Evolutionary conservation across 2,329 filamentous ascomycete genomes (phyloP).

Genomic region (Trichoderma pleuroti): DNA sequence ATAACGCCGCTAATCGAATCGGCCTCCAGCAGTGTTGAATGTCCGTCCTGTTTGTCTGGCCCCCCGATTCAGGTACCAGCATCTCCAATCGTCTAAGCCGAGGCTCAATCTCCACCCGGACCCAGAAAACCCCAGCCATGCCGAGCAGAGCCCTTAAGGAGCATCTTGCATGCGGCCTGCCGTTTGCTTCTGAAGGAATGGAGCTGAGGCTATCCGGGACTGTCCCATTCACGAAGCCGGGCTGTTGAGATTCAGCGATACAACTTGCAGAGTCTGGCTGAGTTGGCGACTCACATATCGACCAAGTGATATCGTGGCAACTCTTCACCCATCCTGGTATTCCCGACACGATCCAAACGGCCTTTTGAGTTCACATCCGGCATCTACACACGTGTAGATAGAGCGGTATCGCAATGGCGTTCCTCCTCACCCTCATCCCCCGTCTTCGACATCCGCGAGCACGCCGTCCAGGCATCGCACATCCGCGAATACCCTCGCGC

Average conservation of each 20-base stretch:
- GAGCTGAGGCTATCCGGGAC: not conserved
- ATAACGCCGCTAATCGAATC: not conserved
- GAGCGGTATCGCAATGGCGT: not conserved
- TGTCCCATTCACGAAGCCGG: not conserved
- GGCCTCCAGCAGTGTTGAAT: not conserved
- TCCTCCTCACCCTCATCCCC: slow-evolving; percentile 18
- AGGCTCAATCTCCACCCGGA: not conserved
- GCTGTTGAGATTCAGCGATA: not conserved
- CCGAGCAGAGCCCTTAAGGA: not conserved
- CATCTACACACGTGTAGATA: not conserved
- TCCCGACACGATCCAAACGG: not conserved
- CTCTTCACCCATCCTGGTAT: not conserved
- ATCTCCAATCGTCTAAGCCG: not conserved
- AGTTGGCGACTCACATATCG: not conserved
- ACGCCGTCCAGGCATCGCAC: slow-evolving; percentile 70
- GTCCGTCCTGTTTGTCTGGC: not conserved
- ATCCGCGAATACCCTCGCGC: slow-evolving; percentile 78
- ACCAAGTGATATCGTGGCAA: not conserved
- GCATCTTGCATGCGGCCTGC: not conserved
- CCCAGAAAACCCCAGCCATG: not conserved
- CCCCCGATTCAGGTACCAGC: not conserved
- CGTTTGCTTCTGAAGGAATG: not conserved
- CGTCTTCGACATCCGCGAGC: slow-evolving; percentile 65
- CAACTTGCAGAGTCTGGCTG: not conserved
- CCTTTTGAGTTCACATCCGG: not conserved